These are phyloP conservation scores for Haematococcus sp. DNA, from an alignment of 139 green algal genomes.

Conservation along the genomic window DNA sequence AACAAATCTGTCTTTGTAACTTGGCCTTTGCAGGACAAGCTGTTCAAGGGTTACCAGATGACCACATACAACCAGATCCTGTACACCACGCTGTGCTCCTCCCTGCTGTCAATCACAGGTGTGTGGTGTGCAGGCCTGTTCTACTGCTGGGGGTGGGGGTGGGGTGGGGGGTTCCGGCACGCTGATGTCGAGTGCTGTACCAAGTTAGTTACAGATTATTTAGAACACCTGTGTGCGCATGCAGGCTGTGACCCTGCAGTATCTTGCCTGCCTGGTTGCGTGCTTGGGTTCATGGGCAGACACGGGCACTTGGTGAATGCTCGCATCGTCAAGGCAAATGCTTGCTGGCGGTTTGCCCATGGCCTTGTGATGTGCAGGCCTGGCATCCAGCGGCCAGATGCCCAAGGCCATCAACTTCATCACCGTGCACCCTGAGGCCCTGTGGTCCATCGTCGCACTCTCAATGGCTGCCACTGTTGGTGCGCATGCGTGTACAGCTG, in stretches of 20 bases:
- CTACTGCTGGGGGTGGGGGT: background rate
- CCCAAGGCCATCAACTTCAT: slow-evolving; percentile 64
- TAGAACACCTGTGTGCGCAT: too few species aligned
- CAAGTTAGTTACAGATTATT: too few species aligned
- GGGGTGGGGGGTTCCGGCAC: too few species aligned
- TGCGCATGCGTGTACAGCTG: slow-evolving; percentile 16
- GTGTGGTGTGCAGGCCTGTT: background rate
- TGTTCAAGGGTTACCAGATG: slow-evolving; percentile 85
- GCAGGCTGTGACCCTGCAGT: too few species aligned
- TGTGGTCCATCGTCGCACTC: slow-evolving; percentile 61
- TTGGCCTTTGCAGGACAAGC: slow-evolving; percentile 43
- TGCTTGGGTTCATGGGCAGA: too few species aligned
- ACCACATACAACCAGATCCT: slow-evolving; percentile 92
- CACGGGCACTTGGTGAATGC: too few species aligned
- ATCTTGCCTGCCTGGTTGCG: too few species aligned
- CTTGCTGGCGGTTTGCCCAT: background rate
- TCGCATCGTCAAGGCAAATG: too few species aligned
- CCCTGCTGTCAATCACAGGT: slow-evolving; percentile 31
- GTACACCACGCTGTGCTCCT: slow-evolving; percentile 72
- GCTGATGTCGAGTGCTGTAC: background rate
- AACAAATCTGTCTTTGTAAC: too few species aligned
- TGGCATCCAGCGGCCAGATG: slow-evolving; percentile 61
- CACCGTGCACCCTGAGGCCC: slow-evolving; percentile 51
- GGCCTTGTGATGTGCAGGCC: slow-evolving; percentile 20
- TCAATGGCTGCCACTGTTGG: slow-evolving; percentile 60